Evolutionary conservation across 192 early-diverging fungal genomes (phyloP), one percentile per base, ranked within the genome.

Genomic region (Entophlyctis luteolus): DNA sequence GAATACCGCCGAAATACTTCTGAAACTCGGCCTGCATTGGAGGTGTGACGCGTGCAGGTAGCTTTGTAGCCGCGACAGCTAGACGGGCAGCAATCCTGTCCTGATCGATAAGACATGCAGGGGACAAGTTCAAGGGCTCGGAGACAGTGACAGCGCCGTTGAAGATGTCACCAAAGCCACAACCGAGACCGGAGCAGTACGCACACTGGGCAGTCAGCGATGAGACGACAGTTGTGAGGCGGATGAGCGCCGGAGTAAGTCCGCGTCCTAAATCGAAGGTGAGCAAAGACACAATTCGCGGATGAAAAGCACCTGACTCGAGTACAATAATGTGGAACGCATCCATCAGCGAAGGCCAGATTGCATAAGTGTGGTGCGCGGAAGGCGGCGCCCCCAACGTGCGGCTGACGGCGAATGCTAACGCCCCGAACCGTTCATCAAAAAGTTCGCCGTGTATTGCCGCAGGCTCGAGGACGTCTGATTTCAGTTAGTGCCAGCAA

Each of bases 131-230:
- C 35, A 59, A 16, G n/a, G 50, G 50, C 23, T 53, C 6, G 8
- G 50, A 22, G 12, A 53, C 23, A 6, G 8, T 23, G 6, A 53
- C 23, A 53, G 8, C 12, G 8, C 50, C 50, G 23, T 53, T 53
- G 50, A 53, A 53, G 16, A 23, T 36, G 45, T 59, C 57, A 20
- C 57, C 57, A 8, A 59, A 35, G 8, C 57, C 57, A 35, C 38
- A 38, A 6, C 8, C 10, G 8, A 20, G 8, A 10, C 35, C 8
- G 18, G 57, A 59, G 23, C 31, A 45, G 6, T 59, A 59, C 12
- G 8, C 36, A 20, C 53, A 55, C 39, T 55, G 27, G 27, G 53
- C 25, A 25, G 20, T 20, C 10, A 55, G 25, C 18, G 53, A 25
- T 18, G 53, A 35, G 10, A 55, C 53, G 10, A 55, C n/a, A n/a